Evolutionary conservation across 2,329 filamentous ascomycete species (phyloP).

Genomic region (Fusarium mexicanum): DNA sequence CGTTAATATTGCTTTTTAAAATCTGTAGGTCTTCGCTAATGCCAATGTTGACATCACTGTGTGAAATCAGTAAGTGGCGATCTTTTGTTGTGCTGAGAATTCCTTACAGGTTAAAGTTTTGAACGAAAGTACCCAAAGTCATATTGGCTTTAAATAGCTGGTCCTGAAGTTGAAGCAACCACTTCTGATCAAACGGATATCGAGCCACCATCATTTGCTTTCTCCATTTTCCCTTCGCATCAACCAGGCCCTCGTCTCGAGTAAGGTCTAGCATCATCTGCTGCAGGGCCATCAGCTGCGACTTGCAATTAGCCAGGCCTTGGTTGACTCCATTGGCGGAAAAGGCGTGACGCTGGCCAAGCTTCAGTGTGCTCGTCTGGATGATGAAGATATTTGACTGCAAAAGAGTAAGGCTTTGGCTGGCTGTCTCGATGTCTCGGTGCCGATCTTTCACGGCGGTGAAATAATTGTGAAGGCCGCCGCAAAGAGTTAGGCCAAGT

Average conservation of each 20-base stretch:
- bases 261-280: background rate
- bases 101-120: background rate
- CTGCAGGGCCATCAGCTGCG: background rate
- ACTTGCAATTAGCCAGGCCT: background rate
- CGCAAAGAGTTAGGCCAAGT: background rate
- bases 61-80: too few species aligned
- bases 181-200: conserved; percentile 1
- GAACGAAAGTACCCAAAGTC: background rate
- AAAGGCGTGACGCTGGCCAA: background rate
- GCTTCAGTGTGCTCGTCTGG: background rate
- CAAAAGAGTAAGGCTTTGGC: background rate
- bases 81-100: too few species aligned
- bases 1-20: background rate
- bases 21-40: background rate
- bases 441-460: background rate
- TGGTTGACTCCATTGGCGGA: background rate
- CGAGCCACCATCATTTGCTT: background rate
- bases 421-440: background rate
- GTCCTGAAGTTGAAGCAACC: background rate
- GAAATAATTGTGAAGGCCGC: background rate
- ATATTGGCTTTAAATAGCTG: background rate
- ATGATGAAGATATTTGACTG: background rate
- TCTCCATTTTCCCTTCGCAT: background rate
- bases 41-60: background rate
- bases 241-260: accelerated